Evolutionary conservation across 768 basidiomycete genomes (phyloP).

Genomic region (Phaeotremella skinneri): DNA sequence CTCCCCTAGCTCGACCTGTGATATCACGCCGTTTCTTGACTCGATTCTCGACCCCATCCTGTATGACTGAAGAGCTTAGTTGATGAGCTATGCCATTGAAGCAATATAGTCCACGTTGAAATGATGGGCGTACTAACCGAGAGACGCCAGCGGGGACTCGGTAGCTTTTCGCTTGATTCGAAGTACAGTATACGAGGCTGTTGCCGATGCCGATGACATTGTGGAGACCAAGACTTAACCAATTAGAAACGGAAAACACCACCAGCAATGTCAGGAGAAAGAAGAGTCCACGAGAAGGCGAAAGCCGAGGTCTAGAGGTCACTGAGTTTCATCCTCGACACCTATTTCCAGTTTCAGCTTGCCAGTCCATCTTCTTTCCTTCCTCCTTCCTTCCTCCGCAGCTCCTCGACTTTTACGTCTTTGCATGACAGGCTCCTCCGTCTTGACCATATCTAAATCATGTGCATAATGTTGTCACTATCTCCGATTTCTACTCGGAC

Average conservation of each 20-base stretch:
- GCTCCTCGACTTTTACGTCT: no score
- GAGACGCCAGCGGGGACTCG: slow-evolving; percentile 47
- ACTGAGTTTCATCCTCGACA: slow-evolving; percentile 5
- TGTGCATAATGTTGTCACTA: no score
- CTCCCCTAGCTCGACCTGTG: slow-evolving; percentile 32
- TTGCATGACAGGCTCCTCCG: no score
- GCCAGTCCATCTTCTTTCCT: slow-evolving; percentile 9
- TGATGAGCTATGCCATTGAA: no score
- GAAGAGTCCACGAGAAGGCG: no score
- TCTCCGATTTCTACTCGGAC: background rate
- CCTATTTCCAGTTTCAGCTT: background rate
- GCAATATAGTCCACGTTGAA: no score
- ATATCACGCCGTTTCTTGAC: slow-evolving; percentile 29
- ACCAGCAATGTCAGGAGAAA: no score
- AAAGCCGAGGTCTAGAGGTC: no score
- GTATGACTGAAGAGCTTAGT: slow-evolving; percentile 37
- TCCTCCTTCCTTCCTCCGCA: slow-evolving; percentile 4
- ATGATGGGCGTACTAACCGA: slow-evolving; percentile 38
- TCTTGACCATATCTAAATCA: no score
- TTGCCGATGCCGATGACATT: slow-evolving; percentile 17
- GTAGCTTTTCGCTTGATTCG: slow-evolving; percentile 53
- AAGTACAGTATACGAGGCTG: slow-evolving; percentile 42
- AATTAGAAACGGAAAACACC: no score
- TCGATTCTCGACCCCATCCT: slow-evolving; percentile 33
- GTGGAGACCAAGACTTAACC: background rate